Percentiles rank a stretch among this genome's conserved stretches.
phyloP scores from a whole-genome alignment of 176 grass and related monocot species.

The Oropetium thomaeum region DNA sequence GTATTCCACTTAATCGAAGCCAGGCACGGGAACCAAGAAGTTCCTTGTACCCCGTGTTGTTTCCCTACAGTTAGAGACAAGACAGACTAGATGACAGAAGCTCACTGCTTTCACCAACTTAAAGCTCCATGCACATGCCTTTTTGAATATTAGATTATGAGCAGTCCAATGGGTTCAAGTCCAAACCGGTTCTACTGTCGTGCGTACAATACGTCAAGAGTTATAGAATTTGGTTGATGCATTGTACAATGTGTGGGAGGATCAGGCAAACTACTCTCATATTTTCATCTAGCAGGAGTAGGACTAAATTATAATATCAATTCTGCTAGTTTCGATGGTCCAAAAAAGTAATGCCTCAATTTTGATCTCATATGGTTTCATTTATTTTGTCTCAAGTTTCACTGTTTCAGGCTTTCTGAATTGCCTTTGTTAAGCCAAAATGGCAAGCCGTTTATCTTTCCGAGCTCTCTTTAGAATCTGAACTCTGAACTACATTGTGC shows the following conservation, averaged over 20 bases:
- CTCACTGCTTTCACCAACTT: constrained; percentile 2
- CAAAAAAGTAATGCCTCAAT: not conserved
- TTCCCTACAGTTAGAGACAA: constrained; percentile 10
- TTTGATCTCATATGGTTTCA: not conserved
- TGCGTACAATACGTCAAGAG: too few relatives aligned
- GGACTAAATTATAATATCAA: not conserved
- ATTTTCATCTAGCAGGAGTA: not conserved
- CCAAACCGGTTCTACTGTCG: too few relatives aligned
- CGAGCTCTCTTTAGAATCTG: not conserved
- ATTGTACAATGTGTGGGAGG: not conserved
- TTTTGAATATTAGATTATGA: constrained; percentile 10
- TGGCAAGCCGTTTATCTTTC: not conserved
- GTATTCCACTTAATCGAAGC: constrained; percentile 16
- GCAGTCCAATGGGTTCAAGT: too few relatives aligned
- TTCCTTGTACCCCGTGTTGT: constrained; percentile 30
- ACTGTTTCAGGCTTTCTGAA: not conserved
- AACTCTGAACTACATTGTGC: not conserved
- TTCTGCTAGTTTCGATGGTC: not conserved
- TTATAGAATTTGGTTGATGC: not conserved
- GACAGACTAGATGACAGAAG: constrained; percentile 17
- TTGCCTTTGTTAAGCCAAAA: not conserved
- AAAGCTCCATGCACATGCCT: not conserved
- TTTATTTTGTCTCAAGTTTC: too few relatives aligned
- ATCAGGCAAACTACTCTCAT: constrained; percentile 9
- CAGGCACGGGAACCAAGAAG: constrained; percentile 37